These are phyloP conservation scores for Lodderomyces metapsilosis DNA, from an alignment of 1,139 yeast species.

Conservation along the genomic window DNA sequence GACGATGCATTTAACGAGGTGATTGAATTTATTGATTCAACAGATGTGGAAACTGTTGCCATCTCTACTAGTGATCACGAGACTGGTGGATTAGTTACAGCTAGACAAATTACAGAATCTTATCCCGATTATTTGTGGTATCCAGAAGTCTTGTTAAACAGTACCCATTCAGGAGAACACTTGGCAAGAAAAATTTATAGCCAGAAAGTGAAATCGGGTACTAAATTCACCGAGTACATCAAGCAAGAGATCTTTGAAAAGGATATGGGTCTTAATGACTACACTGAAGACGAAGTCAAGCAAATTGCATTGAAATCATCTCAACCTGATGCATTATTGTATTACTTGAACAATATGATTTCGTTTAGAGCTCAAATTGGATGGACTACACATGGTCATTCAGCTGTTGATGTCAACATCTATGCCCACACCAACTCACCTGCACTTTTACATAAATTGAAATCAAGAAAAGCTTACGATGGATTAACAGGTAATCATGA, in stretches of 20 bases:
- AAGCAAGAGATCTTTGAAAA: constrained; percentile 48
- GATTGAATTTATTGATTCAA: constrained; percentile 58
- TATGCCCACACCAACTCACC: constrained; percentile 67
- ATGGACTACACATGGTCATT: constrained; percentile 90
- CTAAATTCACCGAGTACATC: constrained; percentile 41
- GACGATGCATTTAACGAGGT: constrained; percentile 76
- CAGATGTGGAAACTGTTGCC: constrained; percentile 70
- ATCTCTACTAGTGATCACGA: constrained; percentile 88
- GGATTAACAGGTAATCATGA: constrained; percentile 76
- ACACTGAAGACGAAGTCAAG: constrained; percentile 48
- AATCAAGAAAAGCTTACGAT: constrained; percentile 28
- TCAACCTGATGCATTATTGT: constrained; percentile 22
- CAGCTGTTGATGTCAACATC: constrained; percentile 86
- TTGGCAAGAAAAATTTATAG: constrained; percentile 35
- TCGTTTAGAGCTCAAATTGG: constrained; percentile 76
- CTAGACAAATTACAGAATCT: constrained; percentile 62
- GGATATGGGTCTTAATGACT: constrained; percentile 61
- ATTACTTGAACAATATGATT: constrained; percentile 53
- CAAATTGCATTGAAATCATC: constrained; percentile 22
- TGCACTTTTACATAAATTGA: constrained; percentile 34
- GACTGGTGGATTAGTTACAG: constrained; percentile 79
- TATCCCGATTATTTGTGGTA: constrained; percentile 64
- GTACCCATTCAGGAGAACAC: constrained; percentile 72
- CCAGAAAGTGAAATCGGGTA: constrained; percentile 24
- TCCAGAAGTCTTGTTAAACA: constrained; percentile 69